A percentile compares a stretch with the other conserved stretches of the same genome.
Evolutionary conservation across 164 flowering plant species (phyloP).

Genomic region (Stephania japonica): DNA sequence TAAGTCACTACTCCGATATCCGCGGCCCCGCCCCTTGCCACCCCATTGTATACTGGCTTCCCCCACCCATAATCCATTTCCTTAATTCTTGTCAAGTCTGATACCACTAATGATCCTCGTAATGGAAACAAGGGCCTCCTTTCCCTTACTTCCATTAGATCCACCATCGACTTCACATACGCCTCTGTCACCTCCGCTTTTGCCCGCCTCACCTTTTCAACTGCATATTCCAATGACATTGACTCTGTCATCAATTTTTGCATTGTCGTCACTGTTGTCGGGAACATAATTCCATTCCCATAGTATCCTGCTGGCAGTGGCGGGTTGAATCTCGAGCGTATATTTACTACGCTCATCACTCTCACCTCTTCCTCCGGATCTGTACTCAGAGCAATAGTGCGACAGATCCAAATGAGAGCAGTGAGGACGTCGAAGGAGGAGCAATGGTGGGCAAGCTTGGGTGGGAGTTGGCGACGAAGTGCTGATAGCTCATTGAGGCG

Average conservation of each 20-base stretch:
- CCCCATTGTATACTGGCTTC: slow-evolving; percentile 40
- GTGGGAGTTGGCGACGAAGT: slow-evolving; percentile 17
- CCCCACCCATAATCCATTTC: slow-evolving; percentile 72
- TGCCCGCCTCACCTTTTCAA: slow-evolving; percentile 36
- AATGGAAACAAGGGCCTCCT: slow-evolving; percentile 27
- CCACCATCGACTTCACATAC: slow-evolving; percentile 28
- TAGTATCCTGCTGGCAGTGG: slow-evolving; percentile 39
- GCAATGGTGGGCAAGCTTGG: slow-evolving; percentile 9
- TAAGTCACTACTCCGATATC: slow-evolving; percentile 41
- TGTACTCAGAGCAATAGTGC: slow-evolving; percentile 27
- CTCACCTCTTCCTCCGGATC: slow-evolving; percentile 37
- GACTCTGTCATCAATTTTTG: slow-evolving; percentile 20
- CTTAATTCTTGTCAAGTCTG: slow-evolving; percentile 45
- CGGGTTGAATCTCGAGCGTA: slow-evolving; percentile 24
- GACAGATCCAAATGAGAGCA: slow-evolving; percentile 37
- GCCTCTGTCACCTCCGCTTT: slow-evolving; percentile 27
- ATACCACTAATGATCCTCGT: slow-evolving; percentile 37
- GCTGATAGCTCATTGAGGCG: slow-evolving; percentile 24
- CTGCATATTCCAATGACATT: slow-evolving; percentile 28
- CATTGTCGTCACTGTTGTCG: slow-evolving; percentile 30
- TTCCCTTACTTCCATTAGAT: slow-evolving; percentile 30
- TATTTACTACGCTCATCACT: slow-evolving; percentile 26
- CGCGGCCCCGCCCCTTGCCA: slow-evolving; percentile 37
- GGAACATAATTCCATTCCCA: slow-evolving; percentile 40
- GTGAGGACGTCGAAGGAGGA: slow-evolving; percentile 34